A percentile compares a stretch with the other conserved stretches of the same genome.
phyloP scores from a whole-genome alignment of 208 protist species.

The Leishmania guyanensis region DNA sequence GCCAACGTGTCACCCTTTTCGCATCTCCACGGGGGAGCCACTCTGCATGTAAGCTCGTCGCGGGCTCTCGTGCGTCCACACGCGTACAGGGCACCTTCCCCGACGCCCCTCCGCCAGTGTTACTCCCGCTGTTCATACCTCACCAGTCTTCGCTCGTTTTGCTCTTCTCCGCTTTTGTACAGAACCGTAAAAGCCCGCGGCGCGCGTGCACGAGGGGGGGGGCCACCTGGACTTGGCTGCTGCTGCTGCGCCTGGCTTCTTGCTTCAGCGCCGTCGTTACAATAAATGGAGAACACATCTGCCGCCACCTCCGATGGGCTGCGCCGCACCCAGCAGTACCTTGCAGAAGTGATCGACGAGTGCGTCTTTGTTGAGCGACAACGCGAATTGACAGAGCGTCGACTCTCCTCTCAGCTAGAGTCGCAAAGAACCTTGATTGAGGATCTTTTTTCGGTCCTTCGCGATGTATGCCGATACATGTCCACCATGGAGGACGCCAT shows the following conservation, averaged over 20 bases:
- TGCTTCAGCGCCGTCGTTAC: neutral
- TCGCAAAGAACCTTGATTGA: slow-evolving; percentile 25
- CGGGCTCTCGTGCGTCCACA: neutral
- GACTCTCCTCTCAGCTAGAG: slow-evolving; percentile 27
- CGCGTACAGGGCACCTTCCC: neutral
- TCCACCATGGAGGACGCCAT: slow-evolving; percentile 14
- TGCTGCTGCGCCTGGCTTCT: neutral
- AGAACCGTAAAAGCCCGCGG: neutral
- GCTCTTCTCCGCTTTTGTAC: neutral
- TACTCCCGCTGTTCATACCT: neutral
- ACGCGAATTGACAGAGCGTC: slow-evolving; percentile 47
- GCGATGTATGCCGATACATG: slow-evolving; percentile 24
- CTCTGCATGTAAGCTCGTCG: neutral
- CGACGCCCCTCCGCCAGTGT: neutral
- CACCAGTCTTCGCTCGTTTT: neutral
- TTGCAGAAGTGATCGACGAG: slow-evolving; percentile 81
- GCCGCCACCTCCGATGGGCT: slow-evolving; percentile 15
- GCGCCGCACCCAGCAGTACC: slow-evolving; percentile 41
- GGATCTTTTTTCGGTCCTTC: slow-evolving; percentile 27
- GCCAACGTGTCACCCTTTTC: neutral
- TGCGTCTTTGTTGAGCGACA: slow-evolving; percentile 75
- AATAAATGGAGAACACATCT: slow-evolving; percentile 4
- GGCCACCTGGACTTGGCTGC: neutral
- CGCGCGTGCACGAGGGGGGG: neutral
- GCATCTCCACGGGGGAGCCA: neutral